Base-by-base conservation (phyloP, 306 rosid species). In the Prunus davidiana region DNA sequence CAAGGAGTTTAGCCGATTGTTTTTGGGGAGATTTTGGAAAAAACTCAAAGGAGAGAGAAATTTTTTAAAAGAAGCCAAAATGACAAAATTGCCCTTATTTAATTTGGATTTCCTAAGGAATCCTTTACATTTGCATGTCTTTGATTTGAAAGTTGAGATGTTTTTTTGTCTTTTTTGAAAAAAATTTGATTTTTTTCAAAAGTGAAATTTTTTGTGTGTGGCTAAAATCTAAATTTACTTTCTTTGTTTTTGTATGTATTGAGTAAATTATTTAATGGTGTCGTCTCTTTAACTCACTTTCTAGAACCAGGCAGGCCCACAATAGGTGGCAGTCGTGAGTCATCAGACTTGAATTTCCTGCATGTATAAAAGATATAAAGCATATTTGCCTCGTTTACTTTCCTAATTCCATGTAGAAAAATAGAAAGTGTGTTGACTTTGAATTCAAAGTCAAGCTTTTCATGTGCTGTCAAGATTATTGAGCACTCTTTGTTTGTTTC, bases 371-470 rank as follows among this genome's bases (percentile, higher is more conserved):
- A 60, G 19, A 11, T 10, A 11, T 3, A 0, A 10, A 22, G 28
- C 28, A 56, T 10, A 56, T 20, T 10, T 10, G 14, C 62, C 27
- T 3, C 27, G 6, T 10, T 22, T 10, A 20, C 62, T 20, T 56
- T 20, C 9, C 13, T 22, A 56, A 56, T 56, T 8, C 27, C 62
- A 3, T 20, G 15, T 3, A 1, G 1, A 57, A 51, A 52, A 5
- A n/a, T 8, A 19, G 65, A 27, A 14, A 19, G 65, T 12, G 18
- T 24, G 75, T 32, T 58, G 75, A 80, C 79, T 46, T 67, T 62
- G 74, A 46, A 52, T 34, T 79, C 79, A 74, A 67, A 16, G 68
- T 66, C 64, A 38, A 51, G 46, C 15, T 14, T 13, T 18, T 13
- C 46, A 2, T 43, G 15, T 15, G 19, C 6, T 8, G 3, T 14